Percentiles rank a stretch among this genome's conserved stretches.
These are phyloP conservation scores for Saccharomyces uvarum DNA, from an alignment of 1,139 yeast genomes.

Conservation along the genomic window DNA sequence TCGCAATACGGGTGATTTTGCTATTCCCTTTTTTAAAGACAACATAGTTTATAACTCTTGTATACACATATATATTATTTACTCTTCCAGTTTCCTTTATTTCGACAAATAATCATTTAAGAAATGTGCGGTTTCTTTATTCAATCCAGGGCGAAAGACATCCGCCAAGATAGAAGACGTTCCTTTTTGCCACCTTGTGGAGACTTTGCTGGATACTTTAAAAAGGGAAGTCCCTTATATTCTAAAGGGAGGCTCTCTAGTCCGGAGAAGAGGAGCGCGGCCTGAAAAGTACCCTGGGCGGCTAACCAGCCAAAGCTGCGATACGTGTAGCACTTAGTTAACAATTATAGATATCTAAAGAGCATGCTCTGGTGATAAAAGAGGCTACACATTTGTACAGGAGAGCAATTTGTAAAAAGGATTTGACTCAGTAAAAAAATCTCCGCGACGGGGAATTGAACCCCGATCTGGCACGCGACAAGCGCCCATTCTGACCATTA, in stretches of 20 bases:
- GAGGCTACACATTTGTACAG: no score
- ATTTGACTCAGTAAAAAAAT: constrained; percentile 10
- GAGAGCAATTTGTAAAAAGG: no score
- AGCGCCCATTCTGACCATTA: constrained; percentile 35
- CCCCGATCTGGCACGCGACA: constrained; percentile 37
- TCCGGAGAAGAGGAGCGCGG: not conserved
- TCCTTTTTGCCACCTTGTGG: not conserved
- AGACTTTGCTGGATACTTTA: not conserved
- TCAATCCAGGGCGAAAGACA: not conserved
- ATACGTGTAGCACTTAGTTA: no score
- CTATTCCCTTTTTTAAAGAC: not conserved
- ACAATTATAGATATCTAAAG: no score
- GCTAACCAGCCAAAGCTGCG: not conserved
- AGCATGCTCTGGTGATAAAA: no score
- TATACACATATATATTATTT: not conserved
- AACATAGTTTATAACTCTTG: not conserved
- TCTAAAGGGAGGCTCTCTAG: not conserved
- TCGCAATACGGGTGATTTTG: not conserved
- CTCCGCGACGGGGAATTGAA: constrained; percentile 37
- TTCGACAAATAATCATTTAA: not conserved
- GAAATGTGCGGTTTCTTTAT: not conserved
- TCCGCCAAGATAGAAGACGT: not conserved
- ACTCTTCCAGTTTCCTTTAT: not conserved
- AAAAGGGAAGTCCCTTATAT: not conserved
- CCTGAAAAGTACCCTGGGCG: not conserved